A percentile compares a stretch with the other conserved stretches of the same genome.
Evolutionary conservation across 345 rosid genomes (phyloP).

Genomic region (Crucihimalaya himalaica): DNA sequence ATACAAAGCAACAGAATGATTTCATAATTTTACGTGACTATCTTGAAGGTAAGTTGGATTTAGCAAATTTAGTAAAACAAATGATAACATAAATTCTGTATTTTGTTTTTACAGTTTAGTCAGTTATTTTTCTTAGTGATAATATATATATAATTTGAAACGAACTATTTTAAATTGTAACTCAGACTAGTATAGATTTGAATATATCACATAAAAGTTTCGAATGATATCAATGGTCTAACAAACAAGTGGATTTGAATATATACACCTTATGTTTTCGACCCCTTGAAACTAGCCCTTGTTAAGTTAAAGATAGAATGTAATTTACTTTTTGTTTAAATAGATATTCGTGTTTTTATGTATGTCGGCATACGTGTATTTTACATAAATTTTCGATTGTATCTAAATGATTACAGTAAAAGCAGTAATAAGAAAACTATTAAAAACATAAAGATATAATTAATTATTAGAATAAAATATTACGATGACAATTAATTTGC

Average conservation of each 20-base stretch:
- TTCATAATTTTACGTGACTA: neutral
- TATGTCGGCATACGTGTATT: conserved; percentile 20
- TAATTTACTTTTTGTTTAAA: neutral
- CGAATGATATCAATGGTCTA: neutral
- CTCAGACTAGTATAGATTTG: neutral
- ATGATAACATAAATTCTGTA: neutral
- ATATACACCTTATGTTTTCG: neutral
- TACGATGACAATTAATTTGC: conserved; percentile 19
- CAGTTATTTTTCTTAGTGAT: neutral
- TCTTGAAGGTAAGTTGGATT: neutral
- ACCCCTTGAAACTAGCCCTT: neutral
- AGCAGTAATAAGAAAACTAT: neutral
- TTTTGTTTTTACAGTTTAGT: neutral
- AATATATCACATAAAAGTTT: neutral
- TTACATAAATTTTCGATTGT: neutral
- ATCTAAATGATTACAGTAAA: conserved; percentile 8
- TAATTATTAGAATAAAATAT: neutral
- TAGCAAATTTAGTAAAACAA: neutral
- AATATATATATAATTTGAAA: neutral
- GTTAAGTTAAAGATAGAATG: neutral
- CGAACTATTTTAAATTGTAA: neutral
- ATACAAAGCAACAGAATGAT: neutral
- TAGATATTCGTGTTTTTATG: neutral
- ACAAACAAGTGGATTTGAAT: neutral
- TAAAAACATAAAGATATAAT: neutral